Evolutionary conservation across 306 rosid genomes (phyloP).

Genomic region (Cotoneaster glaucophyllus): DNA sequence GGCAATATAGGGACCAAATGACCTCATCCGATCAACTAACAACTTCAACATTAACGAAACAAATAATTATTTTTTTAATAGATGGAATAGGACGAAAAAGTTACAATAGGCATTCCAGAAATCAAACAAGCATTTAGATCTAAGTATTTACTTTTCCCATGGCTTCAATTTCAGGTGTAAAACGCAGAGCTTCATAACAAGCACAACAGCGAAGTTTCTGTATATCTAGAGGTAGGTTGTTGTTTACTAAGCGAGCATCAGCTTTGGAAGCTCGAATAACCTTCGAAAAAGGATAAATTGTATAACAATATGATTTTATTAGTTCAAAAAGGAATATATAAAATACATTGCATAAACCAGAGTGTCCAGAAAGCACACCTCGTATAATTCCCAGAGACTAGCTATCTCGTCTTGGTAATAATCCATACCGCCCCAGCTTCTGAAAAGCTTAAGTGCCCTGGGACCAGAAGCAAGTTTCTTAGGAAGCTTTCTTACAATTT

Average conservation of each 20-base stretch:
- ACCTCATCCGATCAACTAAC: slow-evolving; percentile 80
- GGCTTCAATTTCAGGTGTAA: slow-evolving; percentile 73
- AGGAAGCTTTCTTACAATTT: slow-evolving; percentile 70
- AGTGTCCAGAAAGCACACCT: slow-evolving; percentile 38
- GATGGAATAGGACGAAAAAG: background rate
- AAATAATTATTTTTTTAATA: background rate
- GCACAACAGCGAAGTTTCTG: slow-evolving; percentile 89
- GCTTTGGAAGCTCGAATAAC: slow-evolving; percentile 85
- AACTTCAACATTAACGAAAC: slow-evolving; percentile 36
- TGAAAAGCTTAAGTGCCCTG: slow-evolving; percentile 56
- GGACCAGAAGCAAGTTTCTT: slow-evolving; percentile 37
- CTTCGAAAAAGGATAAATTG: slow-evolving; percentile 22
- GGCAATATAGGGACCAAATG: slow-evolving; percentile 73
- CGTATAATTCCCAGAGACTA: slow-evolving; percentile 50
- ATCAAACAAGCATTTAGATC: slow-evolving; percentile 16
- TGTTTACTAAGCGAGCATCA: slow-evolving; percentile 87
- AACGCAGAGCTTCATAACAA: slow-evolving; percentile 78
- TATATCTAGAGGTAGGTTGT: slow-evolving; percentile 68
- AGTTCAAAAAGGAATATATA: background rate
- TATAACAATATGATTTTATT: slow-evolving; percentile 6
- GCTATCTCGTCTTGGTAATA: slow-evolving; percentile 79
- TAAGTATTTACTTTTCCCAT: slow-evolving; percentile 67
- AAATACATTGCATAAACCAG: slow-evolving; percentile 8
- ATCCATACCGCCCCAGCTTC: slow-evolving; percentile 85
- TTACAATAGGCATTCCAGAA: slow-evolving; percentile 14